phyloP scores from a whole-genome alignment of 495 filamentous ascomycete species.

The Aspergillus indologenus region DNA sequence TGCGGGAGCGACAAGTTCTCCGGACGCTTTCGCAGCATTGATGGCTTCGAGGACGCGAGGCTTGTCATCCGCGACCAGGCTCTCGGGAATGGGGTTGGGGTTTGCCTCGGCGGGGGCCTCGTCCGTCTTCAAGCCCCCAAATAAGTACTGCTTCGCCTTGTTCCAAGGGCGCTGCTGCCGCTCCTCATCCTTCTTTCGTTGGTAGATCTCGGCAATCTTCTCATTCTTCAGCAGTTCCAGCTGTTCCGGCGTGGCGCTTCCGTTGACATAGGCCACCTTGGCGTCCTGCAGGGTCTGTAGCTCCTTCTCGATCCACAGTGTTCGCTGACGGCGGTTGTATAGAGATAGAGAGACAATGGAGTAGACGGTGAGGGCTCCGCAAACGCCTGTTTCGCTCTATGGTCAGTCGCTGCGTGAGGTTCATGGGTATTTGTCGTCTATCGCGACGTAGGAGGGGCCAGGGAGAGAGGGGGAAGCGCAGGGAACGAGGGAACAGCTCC shows the following conservation, averaged over 20 bases:
- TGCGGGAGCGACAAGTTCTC: slow-evolving; percentile 20
- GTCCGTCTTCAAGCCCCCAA: slow-evolving; percentile 49
- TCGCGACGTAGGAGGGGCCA: too few species aligned
- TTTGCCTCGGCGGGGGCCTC: slow-evolving; percentile 30
- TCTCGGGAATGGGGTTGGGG: slow-evolving; percentile 8
- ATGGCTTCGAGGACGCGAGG: slow-evolving; percentile 40
- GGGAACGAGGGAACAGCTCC: background rate
- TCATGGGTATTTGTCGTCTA: too few species aligned
- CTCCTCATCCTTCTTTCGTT: slow-evolving; percentile 44
- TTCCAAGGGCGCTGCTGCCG: slow-evolving; percentile 44
- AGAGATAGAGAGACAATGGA: slow-evolving; percentile 81
- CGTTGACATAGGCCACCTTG: slow-evolving; percentile 57
- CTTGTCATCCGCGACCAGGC: slow-evolving; percentile 15
- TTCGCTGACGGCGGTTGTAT: slow-evolving; percentile 72
- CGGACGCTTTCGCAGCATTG: slow-evolving; percentile 26
- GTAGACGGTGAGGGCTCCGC: slow-evolving; percentile 71
- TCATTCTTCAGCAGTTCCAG: slow-evolving; percentile 57
- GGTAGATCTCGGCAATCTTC: slow-evolving; percentile 47
- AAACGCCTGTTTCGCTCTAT: slow-evolving; percentile 52
- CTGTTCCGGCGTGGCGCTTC: slow-evolving; percentile 55
- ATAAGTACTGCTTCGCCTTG: slow-evolving; percentile 40
- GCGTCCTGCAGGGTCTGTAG: slow-evolving; percentile 59
- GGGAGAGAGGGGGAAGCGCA: too few species aligned
- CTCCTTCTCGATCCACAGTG: slow-evolving; percentile 62
- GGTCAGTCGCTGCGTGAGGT: background rate